Base-by-base conservation (phyloP, 2,329 filamentous ascomycete species). In the Triangularia verruculosa region DNA sequence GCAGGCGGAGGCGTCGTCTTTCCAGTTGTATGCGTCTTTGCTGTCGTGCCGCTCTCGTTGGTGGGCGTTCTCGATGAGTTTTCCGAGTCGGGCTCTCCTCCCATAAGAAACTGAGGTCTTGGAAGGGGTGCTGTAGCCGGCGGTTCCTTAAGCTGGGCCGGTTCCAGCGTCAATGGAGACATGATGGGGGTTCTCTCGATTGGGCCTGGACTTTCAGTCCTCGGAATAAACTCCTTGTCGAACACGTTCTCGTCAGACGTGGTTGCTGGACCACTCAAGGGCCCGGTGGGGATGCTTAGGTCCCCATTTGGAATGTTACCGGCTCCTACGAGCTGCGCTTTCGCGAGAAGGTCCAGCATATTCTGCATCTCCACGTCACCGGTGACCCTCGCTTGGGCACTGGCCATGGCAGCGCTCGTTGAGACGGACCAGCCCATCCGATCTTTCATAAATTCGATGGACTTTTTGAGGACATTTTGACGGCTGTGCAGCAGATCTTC, bases 371-470 rank as follows among this genome's bases (percentile, higher is more conserved):
- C 94, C 59, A 91, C 80, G 76, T 98, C 93, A 22, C 93, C 93
- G 66, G 85, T 88, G 59, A 90, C 82, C 72, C 91, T 88, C 60
- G 93, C 92, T 76, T 97, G 92, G 15, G 92, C 93, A 73, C 88
- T 92, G 53, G 89, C 89, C 69, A 97, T 87, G 11, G 87, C 91
- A 13, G 90, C 86, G 73, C 89, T 90, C 59, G 86, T 86, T 30
- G 88, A 84, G 59, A 73, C 78, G 30, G 90, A 86, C 89, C 92
- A 94, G 67, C 91, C 91, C 77, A 96, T 85, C 68, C 91, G 91
- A 74, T 97, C 93, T 73, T 91, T 90, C 90, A 99, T 96, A 73
- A 98, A 97, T 76, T 98, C 95, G 73, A 97, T 89, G 8, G 93
- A 96, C 64, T 94, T 86, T 78, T 96, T 97, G 72, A 99, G 76